Conservation (phyloP, 2,329 filamentous ascomycete genomes). For the Magnaporthales sp. region DNA sequence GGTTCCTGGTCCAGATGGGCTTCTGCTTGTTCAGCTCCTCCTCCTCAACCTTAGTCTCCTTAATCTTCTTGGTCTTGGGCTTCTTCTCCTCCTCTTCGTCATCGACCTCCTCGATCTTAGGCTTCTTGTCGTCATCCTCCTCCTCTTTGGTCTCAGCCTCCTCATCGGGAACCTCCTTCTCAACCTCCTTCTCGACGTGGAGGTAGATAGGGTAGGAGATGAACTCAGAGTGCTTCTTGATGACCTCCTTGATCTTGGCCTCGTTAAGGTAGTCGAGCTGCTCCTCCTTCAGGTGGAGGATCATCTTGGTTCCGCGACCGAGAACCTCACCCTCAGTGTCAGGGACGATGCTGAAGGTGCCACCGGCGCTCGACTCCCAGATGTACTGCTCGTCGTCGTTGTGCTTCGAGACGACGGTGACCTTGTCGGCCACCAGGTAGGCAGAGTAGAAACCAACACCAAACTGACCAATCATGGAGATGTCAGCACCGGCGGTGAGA, state of each 20-base stretch:
- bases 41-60: conserved; percentile 97
- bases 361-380: conserved; percentile 96
- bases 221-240: conserved; percentile 99
- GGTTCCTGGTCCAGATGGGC: conserved; percentile 99
- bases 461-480: conserved; percentile 99
- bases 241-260: conserved; percentile 99
- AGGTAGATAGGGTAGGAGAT: conserved; percentile 99
- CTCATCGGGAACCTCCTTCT: conserved; percentile 98
- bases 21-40: conserved; percentile 99
- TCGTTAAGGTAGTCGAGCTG: conserved; percentile 98
- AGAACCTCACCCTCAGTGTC: conserved; percentile 88
- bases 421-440: conserved; percentile 96
- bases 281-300: conserved; percentile 99
- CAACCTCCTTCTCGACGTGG: conserved; percentile 97
- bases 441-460: conserved; percentile 99
- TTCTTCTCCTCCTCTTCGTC: conserved; percentile 81
- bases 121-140: conserved; percentile 85
- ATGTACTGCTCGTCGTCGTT: conserved; percentile 99
- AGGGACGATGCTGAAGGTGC: conserved; percentile 86
- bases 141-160: conserved; percentile 67
- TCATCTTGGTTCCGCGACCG: conserved; percentile 93
- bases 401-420: conserved; percentile 95
- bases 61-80: conserved; percentile 98
- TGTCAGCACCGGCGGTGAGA: conserved; percentile 93
- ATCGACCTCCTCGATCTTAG: conserved; percentile 88